phyloP scores from a whole-genome alignment of 2,329 filamentous ascomycete species.

The Massarina eburnea region DNA sequence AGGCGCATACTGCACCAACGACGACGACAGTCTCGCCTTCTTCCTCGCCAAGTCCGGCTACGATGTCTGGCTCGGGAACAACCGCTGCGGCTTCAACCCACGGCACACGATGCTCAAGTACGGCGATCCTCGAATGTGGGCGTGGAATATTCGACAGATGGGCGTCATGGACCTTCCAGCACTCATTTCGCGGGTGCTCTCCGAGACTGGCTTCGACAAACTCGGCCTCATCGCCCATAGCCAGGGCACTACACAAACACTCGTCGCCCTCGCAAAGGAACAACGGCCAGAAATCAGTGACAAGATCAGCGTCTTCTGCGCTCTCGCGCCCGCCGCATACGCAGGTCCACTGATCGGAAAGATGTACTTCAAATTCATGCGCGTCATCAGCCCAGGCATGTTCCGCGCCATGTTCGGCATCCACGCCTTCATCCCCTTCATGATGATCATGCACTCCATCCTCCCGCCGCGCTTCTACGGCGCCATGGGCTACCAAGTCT shows the following conservation, averaged over 20 bases:
- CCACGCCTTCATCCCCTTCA: slow-evolving; percentile 88
- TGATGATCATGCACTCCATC: slow-evolving; percentile 78
- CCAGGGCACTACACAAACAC: slow-evolving; percentile 86
- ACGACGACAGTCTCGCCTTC: slow-evolving; percentile 87
- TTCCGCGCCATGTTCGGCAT: slow-evolving; percentile 88
- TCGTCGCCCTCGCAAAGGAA: slow-evolving; percentile 86
- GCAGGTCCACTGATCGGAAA: slow-evolving; percentile 83
- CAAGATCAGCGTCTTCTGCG: slow-evolving; percentile 86
- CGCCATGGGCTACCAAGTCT: slow-evolving; percentile 82
- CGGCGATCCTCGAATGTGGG: slow-evolving; percentile 88
- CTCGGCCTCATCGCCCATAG: slow-evolving; percentile 84
- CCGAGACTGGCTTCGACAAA: slow-evolving; percentile 80
- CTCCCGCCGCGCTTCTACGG: slow-evolving; percentile 72
- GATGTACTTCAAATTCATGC: slow-evolving; percentile 91
- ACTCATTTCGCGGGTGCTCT: slow-evolving; percentile 74
- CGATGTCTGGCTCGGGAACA: slow-evolving; percentile 95
- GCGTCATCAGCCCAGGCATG: slow-evolving; percentile 70
- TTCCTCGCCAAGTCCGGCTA: slow-evolving; percentile 90
- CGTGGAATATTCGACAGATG: slow-evolving; percentile 95
- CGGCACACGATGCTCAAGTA: slow-evolving; percentile 71
- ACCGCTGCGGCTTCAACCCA: slow-evolving; percentile 82
- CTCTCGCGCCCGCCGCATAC: slow-evolving; percentile 86
- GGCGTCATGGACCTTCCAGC: slow-evolving; percentile 85
- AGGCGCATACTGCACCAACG: slow-evolving; percentile 86
- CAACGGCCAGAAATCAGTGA: slow-evolving; percentile 82